These are phyloP conservation scores for Nothopassalora personata DNA, from an alignment of 2,329 filamentous ascomycete genomes.

Conservation along the genomic window DNA sequence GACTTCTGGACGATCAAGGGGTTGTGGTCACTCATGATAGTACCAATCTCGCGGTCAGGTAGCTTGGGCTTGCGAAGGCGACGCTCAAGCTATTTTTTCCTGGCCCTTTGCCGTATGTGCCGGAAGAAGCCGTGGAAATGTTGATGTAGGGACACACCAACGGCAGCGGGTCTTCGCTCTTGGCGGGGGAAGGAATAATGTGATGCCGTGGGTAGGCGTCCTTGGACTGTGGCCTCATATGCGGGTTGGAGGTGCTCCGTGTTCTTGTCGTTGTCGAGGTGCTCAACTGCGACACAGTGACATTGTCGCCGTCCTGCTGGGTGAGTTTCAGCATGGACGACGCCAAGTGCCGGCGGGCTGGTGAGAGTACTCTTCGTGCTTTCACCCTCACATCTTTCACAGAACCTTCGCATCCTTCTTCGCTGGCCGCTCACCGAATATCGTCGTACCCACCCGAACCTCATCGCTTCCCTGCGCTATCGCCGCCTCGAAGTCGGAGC, in stretches of 20 bases:
- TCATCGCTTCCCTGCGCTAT: constrained; percentile 78
- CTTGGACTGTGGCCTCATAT: not conserved
- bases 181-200: not conserved
- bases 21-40: not conserved
- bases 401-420: constrained; percentile 71
- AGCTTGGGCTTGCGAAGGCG: not conserved
- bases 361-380: not conserved
- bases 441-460: constrained; percentile 87
- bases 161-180: not conserved
- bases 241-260: too few species aligned
- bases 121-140: not conserved
- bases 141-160: not conserved
- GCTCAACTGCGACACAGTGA: too few species aligned
- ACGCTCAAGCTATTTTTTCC: not conserved
- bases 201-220: not conserved
- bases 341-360: not conserved
- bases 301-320: too few species aligned
- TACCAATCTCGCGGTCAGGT: not conserved
- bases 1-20: not conserved
- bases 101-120: not conserved
- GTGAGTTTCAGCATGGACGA: too few species aligned
- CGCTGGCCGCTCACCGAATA: constrained; percentile 78
- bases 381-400: constrained; percentile 1
- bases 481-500: constrained; percentile 87
- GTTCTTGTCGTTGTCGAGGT: too few species aligned